Conservation (phyloP, 1,284 basidiomycete genomes). For the Sporisorium graminicola region DNA sequence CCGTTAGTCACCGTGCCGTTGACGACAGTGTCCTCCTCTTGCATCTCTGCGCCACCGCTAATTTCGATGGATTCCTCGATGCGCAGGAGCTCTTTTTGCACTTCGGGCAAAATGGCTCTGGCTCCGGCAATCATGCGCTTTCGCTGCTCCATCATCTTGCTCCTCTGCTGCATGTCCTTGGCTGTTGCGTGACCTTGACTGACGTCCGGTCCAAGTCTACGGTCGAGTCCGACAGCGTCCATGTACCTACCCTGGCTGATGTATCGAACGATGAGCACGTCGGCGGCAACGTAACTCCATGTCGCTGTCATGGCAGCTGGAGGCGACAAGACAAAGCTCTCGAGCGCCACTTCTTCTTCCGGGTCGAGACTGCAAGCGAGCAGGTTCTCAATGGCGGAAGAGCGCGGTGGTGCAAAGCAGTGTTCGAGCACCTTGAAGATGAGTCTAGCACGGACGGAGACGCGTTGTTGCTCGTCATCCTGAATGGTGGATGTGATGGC, state of each 20-base stretch:
- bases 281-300: constrained; percentile 53
- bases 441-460: constrained; percentile 39
- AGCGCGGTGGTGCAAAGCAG: constrained; percentile 56
- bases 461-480: constrained; percentile 37
- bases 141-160: constrained; percentile 52
- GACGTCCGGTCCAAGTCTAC: constrained; percentile 50
- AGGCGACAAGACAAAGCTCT: constrained; percentile 47
- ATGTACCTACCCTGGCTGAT: constrained; percentile 60
- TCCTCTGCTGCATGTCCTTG: constrained; percentile 34
- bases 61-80: constrained; percentile 50
- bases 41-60: constrained; percentile 17
- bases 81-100: constrained; percentile 51
- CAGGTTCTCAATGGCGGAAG: constrained; percentile 52
- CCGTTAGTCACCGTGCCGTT: constrained; percentile 1
- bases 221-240: constrained; percentile 61
- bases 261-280: constrained; percentile 58
- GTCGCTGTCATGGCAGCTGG: constrained; percentile 49
- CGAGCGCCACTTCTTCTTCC: constrained; percentile 44
- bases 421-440: constrained; percentile 49
- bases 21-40: constrained; percentile 1
- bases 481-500: constrained; percentile 30
- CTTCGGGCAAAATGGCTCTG: constrained; percentile 50
- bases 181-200: constrained; percentile 41
- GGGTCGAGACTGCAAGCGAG: constrained; percentile 47
- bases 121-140: constrained; percentile 52